Evolutionary conservation across 768 basidiomycete species (phyloP).

Genomic region (Pholiota microspora): DNA sequence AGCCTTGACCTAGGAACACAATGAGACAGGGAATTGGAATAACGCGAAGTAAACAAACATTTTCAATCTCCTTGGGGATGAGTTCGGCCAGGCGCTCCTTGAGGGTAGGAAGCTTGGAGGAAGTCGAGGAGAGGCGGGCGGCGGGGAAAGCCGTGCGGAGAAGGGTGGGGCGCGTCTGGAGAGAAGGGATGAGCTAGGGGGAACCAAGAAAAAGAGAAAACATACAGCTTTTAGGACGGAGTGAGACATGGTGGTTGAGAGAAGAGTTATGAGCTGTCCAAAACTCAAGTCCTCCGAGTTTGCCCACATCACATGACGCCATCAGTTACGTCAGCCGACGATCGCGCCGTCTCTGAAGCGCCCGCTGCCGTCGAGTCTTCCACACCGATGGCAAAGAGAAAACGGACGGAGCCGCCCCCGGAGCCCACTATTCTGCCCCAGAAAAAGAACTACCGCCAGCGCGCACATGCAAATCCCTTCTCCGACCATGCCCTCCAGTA

Average conservation of each 20-base stretch:
- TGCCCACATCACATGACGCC: slow-evolving; percentile 17
- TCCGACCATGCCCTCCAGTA: slow-evolving; percentile 89
- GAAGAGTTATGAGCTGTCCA: slow-evolving; percentile 13
- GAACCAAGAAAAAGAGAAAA: slow-evolving; percentile 10
- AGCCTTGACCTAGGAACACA: slow-evolving; percentile 63
- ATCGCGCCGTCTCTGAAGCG: slow-evolving; percentile 2
- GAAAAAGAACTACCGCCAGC: slow-evolving; percentile 85
- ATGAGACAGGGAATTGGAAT: not conserved
- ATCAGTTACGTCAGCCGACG: slow-evolving; percentile 2
- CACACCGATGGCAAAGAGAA: slow-evolving; percentile 25
- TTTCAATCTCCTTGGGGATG: slow-evolving; percentile 84
- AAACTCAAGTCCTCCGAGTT: slow-evolving; percentile 20
- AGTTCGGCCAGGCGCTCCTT: slow-evolving; percentile 93
- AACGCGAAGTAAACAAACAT: slow-evolving; percentile 37
- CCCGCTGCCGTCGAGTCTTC: too few species aligned
- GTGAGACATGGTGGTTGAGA: slow-evolving; percentile 39
- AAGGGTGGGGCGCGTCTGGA: slow-evolving; percentile 49
- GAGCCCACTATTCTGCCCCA: slow-evolving; percentile 46
- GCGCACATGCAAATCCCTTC: slow-evolving; percentile 85
- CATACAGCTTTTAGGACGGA: slow-evolving; percentile 38
- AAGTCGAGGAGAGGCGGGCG: slow-evolving; percentile 63
- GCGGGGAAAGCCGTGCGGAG: slow-evolving; percentile 43
- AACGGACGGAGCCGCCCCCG: slow-evolving; percentile 19
- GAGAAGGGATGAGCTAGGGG: slow-evolving; percentile 8
- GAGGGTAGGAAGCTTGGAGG: slow-evolving; percentile 68